Conservation (phyloP, 495 filamentous ascomycete species). For the Penicillium cosmopolitanum region DNA sequence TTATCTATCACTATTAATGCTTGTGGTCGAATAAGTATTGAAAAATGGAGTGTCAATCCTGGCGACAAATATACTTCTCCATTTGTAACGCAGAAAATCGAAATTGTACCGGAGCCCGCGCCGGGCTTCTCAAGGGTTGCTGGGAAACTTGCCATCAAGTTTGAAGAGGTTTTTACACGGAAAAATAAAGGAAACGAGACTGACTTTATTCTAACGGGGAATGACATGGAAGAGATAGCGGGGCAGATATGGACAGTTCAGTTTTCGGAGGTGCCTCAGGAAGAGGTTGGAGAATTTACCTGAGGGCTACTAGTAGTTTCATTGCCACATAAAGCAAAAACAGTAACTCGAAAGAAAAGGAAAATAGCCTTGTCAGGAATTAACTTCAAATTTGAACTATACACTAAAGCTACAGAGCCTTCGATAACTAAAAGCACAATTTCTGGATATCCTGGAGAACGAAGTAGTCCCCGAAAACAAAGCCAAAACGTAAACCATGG, state of each 20-base stretch:
- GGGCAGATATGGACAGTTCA: background rate
- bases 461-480: constrained; percentile 15
- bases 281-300: too few relatives aligned
- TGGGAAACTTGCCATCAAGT: background rate
- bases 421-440: constrained; percentile 17
- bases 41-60: background rate
- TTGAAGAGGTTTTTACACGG: background rate
- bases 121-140: background rate
- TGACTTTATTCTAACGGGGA: background rate
- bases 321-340: too few relatives aligned
- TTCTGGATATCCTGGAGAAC: constrained; percentile 26
- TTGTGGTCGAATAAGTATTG: background rate
- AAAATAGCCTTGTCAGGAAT: too few relatives aligned
- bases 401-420: constrained; percentile 16
- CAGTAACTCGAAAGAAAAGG: background rate
- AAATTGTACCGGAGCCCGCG: background rate
- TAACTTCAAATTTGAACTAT: constrained; percentile 13
- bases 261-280: background rate
- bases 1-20: background rate
- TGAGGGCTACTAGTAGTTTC: too few relatives aligned
- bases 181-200: background rate
- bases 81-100: background rate
- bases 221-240: background rate
- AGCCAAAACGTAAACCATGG: constrained; percentile 23
- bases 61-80: background rate